Percentiles rank a stretch among this genome's conserved stretches.
These are phyloP conservation scores for Pythium insidiosum DNA, from an alignment of 352 stramenopile genomes.

Conservation along the genomic window DNA sequence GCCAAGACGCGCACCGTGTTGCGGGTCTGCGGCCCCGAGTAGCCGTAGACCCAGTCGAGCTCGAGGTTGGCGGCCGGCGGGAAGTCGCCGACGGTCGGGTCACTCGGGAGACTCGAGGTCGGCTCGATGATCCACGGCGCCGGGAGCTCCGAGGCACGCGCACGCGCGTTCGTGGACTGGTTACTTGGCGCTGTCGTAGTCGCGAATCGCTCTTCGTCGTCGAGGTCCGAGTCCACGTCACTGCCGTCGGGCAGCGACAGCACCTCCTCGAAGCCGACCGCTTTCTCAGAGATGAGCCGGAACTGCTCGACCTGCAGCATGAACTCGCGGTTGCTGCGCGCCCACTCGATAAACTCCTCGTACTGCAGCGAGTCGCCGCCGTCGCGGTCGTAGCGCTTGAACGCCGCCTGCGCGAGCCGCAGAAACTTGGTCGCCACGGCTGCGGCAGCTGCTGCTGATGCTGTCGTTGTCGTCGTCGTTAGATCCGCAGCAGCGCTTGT, in stretches of 20 bases:
- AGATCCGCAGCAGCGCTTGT: no score
- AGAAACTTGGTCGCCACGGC: slow-evolving; percentile 27
- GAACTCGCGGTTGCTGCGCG: slow-evolving; percentile 75
- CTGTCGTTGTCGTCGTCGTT: not conserved
- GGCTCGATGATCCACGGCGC: slow-evolving; percentile 48
- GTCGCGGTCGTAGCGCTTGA: slow-evolving; percentile 40
- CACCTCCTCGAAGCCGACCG: slow-evolving; percentile 50
- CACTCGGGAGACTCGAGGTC: slow-evolving; percentile 1
- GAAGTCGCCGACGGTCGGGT: slow-evolving; percentile 12
- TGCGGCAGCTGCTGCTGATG: not conserved
- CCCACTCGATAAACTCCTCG: slow-evolving; percentile 79
- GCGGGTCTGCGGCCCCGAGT: slow-evolving; percentile 27
- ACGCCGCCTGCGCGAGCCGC: slow-evolving; percentile 42
- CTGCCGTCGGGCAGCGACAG: slow-evolving; percentile 56
- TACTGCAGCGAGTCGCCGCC: slow-evolving; percentile 38
- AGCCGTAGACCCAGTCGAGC: slow-evolving; percentile 76
- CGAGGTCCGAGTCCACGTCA: slow-evolving; percentile 71
- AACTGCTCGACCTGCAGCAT: slow-evolving; percentile 83
- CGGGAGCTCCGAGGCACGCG: slow-evolving; percentile 12
- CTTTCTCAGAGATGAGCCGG: slow-evolving; percentile 59
- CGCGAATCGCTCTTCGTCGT: slow-evolving; percentile 34
- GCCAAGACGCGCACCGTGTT: slow-evolving; percentile 41
- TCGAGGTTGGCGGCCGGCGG: slow-evolving; percentile 55
- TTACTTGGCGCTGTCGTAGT: not conserved
- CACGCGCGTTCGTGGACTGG: not conserved